Conservation (phyloP, 257 asterid species). For the Penstemon barbatus region DNA sequence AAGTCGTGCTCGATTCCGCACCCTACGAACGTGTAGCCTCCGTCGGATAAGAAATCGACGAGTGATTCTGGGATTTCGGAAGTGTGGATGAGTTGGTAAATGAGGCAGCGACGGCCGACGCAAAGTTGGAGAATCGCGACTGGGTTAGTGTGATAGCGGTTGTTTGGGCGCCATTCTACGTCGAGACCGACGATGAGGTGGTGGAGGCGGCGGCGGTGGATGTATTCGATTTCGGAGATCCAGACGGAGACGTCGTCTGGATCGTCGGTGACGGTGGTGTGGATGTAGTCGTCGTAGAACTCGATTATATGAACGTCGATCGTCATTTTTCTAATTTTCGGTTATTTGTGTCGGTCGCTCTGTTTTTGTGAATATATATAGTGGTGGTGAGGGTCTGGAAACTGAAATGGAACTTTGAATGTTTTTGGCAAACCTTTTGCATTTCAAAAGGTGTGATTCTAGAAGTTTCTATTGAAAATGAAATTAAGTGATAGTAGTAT, state of each 20-base stretch:
- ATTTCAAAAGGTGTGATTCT: no score
- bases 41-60: slow-evolving; percentile 28
- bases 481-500: no score
- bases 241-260: slow-evolving; percentile 30
- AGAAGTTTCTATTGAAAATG: no score
- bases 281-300: slow-evolving; percentile 20
- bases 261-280: slow-evolving; percentile 36
- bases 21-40: slow-evolving; percentile 31
- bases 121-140: slow-evolving; percentile 43
- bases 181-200: slow-evolving; percentile 44
- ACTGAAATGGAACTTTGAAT: no score
- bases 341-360: not conserved
- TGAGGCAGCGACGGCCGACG: slow-evolving; percentile 39
- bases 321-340: not conserved
- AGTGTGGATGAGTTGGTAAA: slow-evolving; percentile 36
- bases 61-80: slow-evolving; percentile 25
- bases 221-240: slow-evolving; percentile 24
- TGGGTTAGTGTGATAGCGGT: slow-evolving; percentile 21
- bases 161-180: slow-evolving; percentile 45
- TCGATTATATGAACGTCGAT: not conserved
- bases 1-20: slow-evolving; percentile 27
- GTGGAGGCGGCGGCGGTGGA: slow-evolving; percentile 24
- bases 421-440: no score
- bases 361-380: not conserved
- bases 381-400: not conserved